Percentiles rank a stretch among this genome's conserved stretches.
phyloP scores from a whole-genome alignment of 176 grass and related monocot species.

The Areca catechu region DNA sequence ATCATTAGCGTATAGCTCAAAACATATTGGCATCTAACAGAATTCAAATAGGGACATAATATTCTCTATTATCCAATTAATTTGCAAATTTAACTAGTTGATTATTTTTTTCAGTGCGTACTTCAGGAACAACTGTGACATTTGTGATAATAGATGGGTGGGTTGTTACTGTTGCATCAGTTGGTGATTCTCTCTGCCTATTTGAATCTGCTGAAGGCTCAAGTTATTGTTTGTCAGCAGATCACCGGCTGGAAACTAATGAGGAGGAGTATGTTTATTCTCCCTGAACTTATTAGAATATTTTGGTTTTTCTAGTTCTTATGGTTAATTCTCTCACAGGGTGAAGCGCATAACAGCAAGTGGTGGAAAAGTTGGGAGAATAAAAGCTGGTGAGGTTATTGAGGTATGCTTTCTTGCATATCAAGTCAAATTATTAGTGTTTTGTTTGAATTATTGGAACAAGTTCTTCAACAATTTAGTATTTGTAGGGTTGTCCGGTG shows the following conservation, averaged over 20 bases:
- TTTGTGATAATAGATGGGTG: constrained; percentile 97
- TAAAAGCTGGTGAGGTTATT: constrained; percentile 73
- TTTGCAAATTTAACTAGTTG: too few relatives aligned
- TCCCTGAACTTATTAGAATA: constrained; percentile 4
- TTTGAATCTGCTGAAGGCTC: constrained; percentile 87
- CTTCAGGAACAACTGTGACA: constrained; percentile 83
- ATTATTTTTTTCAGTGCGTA: constrained; percentile 44
- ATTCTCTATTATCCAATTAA: too few relatives aligned
- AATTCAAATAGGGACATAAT: too few relatives aligned
- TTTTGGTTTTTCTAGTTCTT: constrained; percentile 11
- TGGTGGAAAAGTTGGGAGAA: constrained; percentile 92
- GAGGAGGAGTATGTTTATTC: constrained; percentile 66
- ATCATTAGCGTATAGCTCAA: too few relatives aligned
- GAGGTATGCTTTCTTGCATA: constrained; percentile 38
- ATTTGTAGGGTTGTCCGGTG: too few relatives aligned
- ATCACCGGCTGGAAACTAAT: constrained; percentile 84
- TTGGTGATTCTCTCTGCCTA: constrained; percentile 88
- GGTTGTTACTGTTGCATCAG: constrained; percentile 83
- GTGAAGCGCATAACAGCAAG: constrained; percentile 80
- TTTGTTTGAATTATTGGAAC: too few relatives aligned
- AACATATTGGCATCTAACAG: too few relatives aligned
- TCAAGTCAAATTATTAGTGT: too few relatives aligned
- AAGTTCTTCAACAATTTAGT: too few relatives aligned
- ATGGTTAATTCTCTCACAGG: constrained; percentile 35
- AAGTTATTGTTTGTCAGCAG: constrained; percentile 64